Evolutionary conservation across 352 stramenopile species (phyloP), one percentile per base, ranked within the genome.

Genomic region (Pythium monospermum): DNA sequence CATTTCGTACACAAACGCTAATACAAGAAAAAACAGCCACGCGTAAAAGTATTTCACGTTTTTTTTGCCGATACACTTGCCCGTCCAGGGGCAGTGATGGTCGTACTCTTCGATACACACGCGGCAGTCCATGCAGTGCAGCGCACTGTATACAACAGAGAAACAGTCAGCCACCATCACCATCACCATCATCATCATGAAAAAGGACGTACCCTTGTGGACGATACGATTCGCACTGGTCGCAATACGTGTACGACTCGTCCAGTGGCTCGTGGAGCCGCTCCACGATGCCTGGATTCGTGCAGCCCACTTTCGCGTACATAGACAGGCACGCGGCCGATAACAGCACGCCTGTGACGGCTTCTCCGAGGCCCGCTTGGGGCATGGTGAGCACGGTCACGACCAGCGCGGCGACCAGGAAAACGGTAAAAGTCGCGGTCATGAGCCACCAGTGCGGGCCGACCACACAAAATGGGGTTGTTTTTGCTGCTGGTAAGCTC

Each of bases 11-110:
- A 95, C 80, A 37, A 91, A 92, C 33, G 83, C 82, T 26, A 94
- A 64, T 39, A 95, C 76, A 26, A 96, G 69, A 47, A 88, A 90
- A 50, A 87, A 66, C 21, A 96, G 66, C 78, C 86, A 95, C 16
- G 73, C 68, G 66, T 94, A 91, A 52, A 95, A 95, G 68, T 64
- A 85, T 33, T 69, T 68, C 26, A 95, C 65, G 23, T 79, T 96
- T 55, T 78, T 66, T 56, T 86, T 71, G 46, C 85, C 87, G 19
- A 96, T 81, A 65, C 87, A 96, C 61, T 96, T 95, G 55, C 87
- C 85, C 12, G 88, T 97, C 84, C 87, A 97, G 21, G 88, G 88
- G 54, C 88, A 97, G 56, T 97, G 88, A 63, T 97, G 88, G 56
- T 97, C 88, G 55, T 94, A 90, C 40, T 85, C 84, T 36, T 85